Percentiles rank a stretch among this genome's conserved stretches.
Conservation (phyloP, 2,329 filamentous ascomycete genomes). For the Tolypocladium ophioglossoides region DNA sequence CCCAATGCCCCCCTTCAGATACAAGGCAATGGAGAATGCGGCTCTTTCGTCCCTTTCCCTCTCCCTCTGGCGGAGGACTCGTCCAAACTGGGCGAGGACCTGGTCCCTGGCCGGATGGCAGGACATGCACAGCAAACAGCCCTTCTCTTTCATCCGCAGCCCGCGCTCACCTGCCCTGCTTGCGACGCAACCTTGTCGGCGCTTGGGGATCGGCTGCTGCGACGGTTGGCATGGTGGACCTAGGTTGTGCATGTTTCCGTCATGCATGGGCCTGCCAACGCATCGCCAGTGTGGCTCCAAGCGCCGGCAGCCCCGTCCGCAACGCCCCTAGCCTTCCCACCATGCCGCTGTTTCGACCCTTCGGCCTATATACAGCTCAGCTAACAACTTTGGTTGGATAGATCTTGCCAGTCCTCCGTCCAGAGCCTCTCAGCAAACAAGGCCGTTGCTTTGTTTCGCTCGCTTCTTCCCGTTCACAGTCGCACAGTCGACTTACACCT, state of each 20-base stretch:
- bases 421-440: conserved; percentile 12
- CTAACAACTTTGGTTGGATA: conserved; percentile 27
- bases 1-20: neutral
- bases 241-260: conserved; percentile 40
- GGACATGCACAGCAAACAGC: neutral
- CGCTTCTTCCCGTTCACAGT: conserved; percentile 7
- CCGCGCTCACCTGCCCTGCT: neutral
- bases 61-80: neutral
- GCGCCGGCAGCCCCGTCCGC: conserved; percentile 10
- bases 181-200: neutral
- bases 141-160: neutral
- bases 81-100: neutral
- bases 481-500: conserved; percentile 3
- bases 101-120: neutral
- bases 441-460: conserved; percentile 11
- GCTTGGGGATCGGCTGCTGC: conserved; percentile 6
- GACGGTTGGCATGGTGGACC: conserved; percentile 7
- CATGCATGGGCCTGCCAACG: conserved; percentile 40
- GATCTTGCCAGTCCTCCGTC: conserved; percentile 15
- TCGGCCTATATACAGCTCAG: conserved; percentile 19
- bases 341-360: conserved; percentile 12
- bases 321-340: conserved; percentile 10
- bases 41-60: neutral
- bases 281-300: conserved; percentile 25
- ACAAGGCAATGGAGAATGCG: neutral